A percentile compares a stretch with the other conserved stretches of the same genome.
Evolutionary conservation across 1,139 yeast species (phyloP).

Genomic region (Suhomyces anneliseae): DNA sequence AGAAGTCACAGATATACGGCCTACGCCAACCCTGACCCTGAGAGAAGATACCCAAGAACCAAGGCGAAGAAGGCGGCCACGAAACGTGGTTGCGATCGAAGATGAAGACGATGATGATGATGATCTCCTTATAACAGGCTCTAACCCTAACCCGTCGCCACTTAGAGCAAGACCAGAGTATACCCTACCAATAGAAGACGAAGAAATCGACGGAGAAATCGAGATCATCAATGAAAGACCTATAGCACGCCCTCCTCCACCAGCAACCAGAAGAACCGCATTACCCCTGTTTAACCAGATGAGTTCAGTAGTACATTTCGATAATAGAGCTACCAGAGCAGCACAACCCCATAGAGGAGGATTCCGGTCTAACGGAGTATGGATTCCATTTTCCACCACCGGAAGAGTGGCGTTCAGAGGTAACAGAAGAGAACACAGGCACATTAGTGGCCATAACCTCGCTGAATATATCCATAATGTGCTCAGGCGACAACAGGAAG

Average conservation of each 20-base stretch:
- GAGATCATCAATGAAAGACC: slow-evolving; percentile 29
- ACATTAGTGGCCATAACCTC: slow-evolving; percentile 1
- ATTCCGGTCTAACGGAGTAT: not conserved
- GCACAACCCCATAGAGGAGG: not conserved
- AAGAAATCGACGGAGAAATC: slow-evolving; percentile 23
- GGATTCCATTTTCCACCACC: slow-evolving; percentile 7
- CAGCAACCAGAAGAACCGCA: not conserved
- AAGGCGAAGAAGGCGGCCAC: slow-evolving; percentile 2
- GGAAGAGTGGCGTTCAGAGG: slow-evolving; percentile 2
- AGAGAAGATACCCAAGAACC: not conserved
- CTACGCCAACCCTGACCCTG: not conserved
- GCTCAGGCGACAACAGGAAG: slow-evolving; percentile 2
- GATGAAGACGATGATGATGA: slow-evolving; percentile 13
- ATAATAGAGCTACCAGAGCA: not conserved
- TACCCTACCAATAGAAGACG: not conserved
- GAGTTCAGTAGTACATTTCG: slow-evolving; percentile 5
- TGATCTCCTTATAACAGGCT: slow-evolving; percentile 22
- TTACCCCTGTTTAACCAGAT: slow-evolving; percentile 6
- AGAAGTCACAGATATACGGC: slow-evolving; percentile 7
- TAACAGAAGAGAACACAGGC: slow-evolving; percentile 1
- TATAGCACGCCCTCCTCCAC: slow-evolving; percentile 6
- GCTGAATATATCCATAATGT: slow-evolving; percentile 5
- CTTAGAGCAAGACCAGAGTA: not conserved
- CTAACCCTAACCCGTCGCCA: slow-evolving; percentile 12
- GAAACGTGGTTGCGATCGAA: slow-evolving; percentile 5